Percentiles rank a stretch among this genome's conserved stretches.
Conservation (phyloP, 169 alveolate species). For the Plasmodium malariae region DNA sequence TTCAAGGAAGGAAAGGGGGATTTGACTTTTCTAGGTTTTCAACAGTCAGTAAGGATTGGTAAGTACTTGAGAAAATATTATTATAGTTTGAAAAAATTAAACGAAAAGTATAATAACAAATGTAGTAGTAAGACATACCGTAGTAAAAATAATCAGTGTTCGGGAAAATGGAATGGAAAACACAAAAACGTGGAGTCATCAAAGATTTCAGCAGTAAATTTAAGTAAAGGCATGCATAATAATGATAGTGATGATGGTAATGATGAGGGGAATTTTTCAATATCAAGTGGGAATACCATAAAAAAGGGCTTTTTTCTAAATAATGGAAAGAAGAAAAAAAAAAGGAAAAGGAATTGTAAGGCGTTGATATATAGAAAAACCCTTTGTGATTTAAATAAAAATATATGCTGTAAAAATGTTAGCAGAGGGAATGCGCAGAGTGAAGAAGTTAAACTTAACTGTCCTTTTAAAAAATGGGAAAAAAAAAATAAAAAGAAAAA, state of each 20-base stretch:
- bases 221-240: neutral
- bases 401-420: neutral
- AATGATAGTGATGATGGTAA: neutral
- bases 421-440: neutral
- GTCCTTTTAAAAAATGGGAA: no score
- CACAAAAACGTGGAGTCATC: neutral
- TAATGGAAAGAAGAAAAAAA: neutral
- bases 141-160: neutral
- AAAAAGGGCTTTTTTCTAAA: neutral
- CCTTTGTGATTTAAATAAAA: neutral
- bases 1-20: slow-evolving; percentile 62
- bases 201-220: neutral
- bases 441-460: no score
- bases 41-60: slow-evolving; percentile 57
- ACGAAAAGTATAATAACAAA: slow-evolving; percentile 8
- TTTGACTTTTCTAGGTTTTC: slow-evolving; percentile 58
- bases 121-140: neutral
- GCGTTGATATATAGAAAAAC: neutral
- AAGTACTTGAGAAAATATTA: slow-evolving; percentile 50
- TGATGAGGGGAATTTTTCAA: neutral
- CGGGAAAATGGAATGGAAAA: neutral
- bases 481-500: no score
- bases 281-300: neutral
- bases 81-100: slow-evolving; percentile 35
- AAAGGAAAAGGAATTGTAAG: neutral